phyloP scores from a whole-genome alignment of 495 filamentous ascomycete genomes.

The Podospora conica region DNA sequence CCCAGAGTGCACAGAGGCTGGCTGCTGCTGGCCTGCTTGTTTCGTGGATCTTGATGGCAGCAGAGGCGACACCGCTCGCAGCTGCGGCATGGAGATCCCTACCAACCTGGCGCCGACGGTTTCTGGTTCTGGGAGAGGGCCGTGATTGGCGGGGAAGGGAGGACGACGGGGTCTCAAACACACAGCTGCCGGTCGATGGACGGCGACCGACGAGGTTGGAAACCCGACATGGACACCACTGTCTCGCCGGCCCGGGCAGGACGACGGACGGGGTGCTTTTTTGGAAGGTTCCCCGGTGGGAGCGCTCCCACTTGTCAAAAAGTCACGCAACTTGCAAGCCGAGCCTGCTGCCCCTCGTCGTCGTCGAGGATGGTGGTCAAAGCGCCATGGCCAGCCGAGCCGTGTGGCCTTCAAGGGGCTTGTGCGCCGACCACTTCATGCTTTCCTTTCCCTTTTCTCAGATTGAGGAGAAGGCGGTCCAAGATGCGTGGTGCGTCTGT shows the following conservation, averaged over 20 bases:
- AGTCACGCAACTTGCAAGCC: background rate
- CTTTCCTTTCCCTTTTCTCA: background rate
- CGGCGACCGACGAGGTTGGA: background rate
- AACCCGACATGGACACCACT: background rate
- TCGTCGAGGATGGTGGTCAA: background rate
- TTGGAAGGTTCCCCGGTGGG: background rate
- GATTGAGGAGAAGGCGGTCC: background rate
- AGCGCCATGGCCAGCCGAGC: background rate
- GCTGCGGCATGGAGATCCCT: background rate
- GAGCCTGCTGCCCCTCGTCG: no score
- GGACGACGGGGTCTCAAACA: background rate
- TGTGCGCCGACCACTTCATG: constrained; percentile 1
- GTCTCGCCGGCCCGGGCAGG: background rate
- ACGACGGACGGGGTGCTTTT: background rate
- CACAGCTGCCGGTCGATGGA: background rate
- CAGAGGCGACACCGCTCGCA: background rate
- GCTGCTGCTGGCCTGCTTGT: no score
- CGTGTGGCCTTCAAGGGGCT: background rate
- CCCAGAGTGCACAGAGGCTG: background rate
- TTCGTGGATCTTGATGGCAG: background rate
- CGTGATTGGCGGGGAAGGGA: background rate
- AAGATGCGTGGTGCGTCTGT: background rate
- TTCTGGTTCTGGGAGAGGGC: background rate
- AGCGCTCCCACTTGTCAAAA: background rate
- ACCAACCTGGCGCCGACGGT: background rate